Evolutionary conservation across 2,329 filamentous ascomycete genomes (phyloP), one percentile per base, ranked within the genome.

Genomic region (Plectosphaerella cucumerina): DNA sequence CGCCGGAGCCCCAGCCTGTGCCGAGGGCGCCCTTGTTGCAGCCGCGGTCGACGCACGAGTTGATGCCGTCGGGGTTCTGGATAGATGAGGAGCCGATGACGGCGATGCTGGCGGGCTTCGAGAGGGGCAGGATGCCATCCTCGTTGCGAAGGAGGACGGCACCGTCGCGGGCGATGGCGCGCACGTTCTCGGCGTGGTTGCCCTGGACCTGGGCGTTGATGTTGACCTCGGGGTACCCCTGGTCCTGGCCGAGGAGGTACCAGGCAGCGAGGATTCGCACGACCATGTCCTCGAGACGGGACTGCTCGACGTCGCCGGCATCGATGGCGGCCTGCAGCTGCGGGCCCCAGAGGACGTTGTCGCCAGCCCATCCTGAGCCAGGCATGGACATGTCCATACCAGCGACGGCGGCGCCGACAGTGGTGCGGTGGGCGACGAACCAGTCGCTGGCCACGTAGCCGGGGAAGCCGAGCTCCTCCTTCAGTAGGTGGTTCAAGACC

Each of bases 371-470:
- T 59, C 80, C 73, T 48, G 72, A 82, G 52, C 90, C 89, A 0
- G 87, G 87, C 87, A 93, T 93, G 2, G 84, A 84, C 87, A 91
- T 90, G 65, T 93, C 89, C 55, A 93, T 65, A 23, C 89, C 89
- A 21, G 82, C 80, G 55, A 86, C 75, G 21, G 87, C 83, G 48
- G 78, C 77, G 10, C 76, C 76, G 9, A 83, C 80, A 53, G 87
- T 89, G 21, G 82, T 82, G 68, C 92, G 87, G 61, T 91, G 87
- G 3, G 86, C 89, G 57, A 78, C 74, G 23, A 48, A 48, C 89
- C 89, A 94, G 66, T 94, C 89, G 49, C 65, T 74, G 66, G 78
- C 68, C 33, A 76, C 62, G 51, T 73, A 74, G 6, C 72, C 89
- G 75, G 63, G 84, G 75, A 92, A 93, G n/a, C 86, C 89, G 12